Base-by-base conservation (phyloP, 1,284 basidiomycete genomes). In the Cutaneotrichosporon sp. region DNA sequence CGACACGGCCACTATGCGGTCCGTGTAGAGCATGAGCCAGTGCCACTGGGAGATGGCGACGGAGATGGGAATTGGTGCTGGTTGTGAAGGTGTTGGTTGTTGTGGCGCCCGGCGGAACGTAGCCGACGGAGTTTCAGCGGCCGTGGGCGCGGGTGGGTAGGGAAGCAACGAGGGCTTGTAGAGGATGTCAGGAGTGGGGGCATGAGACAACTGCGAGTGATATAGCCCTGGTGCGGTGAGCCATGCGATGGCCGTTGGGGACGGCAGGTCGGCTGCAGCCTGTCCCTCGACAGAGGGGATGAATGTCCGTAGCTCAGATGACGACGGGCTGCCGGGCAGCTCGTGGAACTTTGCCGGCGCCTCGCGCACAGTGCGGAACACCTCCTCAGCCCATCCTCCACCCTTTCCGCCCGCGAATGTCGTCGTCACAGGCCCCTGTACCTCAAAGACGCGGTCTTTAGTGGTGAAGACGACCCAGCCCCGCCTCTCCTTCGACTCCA, bases 11-110 rank as follows among this genome's bases (percentile, higher is more conserved):
- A 85, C 78, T 7, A 97, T 80, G 31, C 85, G 80, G 67, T 94
- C 87, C 31, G 79, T 77, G 73, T 92, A 97, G 2, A 98, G 78
- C 12, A 97, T 74, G 20, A 98, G 77, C 68, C 92, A 90, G 67
- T 98, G 94, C 70, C 91, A 96, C 68, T 94, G 88, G 0, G 92
- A 96, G 52, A 96, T 76, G 14, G 85, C 81, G 64, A 96, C 84
- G 4, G 89, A 88, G 9, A 85, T 54, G 2, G 71, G 71, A 34
- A 65, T 57, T 8, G 62, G 66, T 2, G 88, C 88, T 10, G 79
- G 63, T 37, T 79, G 78, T 5, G 71, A 61, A 8, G 55, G 44
- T 16, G 42, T 34, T 3, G 56, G 48, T 14, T 52, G 24, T 4
- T 50, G 7, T 54, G 34, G 5, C 14, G 10, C 29, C 14, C 67